Conservation (phyloP, 257 asterid genomes). For the Nicotiana knightiana region DNA sequence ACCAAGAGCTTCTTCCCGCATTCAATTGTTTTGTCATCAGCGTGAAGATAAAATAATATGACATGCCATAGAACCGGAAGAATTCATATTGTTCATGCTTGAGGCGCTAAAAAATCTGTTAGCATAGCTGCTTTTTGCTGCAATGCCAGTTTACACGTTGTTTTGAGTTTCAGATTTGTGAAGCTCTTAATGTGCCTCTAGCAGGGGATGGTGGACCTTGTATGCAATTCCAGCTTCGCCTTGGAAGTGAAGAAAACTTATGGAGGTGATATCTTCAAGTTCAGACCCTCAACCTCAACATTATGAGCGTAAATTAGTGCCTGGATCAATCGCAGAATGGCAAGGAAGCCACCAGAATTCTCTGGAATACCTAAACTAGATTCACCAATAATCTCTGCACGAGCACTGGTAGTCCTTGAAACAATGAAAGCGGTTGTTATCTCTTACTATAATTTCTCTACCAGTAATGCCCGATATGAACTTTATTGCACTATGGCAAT, state of each 20-base stretch:
- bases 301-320: neutral
- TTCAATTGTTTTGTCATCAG: neutral
- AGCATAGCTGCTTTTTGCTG: neutral
- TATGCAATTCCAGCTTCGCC: neutral
- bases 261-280: neutral
- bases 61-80: neutral
- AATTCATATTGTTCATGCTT: neutral
- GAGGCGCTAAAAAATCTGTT: neutral
- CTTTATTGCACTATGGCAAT: conserved; percentile 84
- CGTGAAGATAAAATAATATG: neutral
- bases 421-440: conserved; percentile 64
- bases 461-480: conserved; percentile 60
- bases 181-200: neutral
- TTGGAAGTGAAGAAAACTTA: neutral
- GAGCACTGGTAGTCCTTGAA: conserved; percentile 61
- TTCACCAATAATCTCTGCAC: conserved; percentile 82
- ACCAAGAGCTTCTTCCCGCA: neutral
- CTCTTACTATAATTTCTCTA: conserved; percentile 73
- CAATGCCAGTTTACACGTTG: neutral
- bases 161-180: neutral
- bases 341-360: neutral
- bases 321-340: neutral
- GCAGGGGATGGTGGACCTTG: neutral
- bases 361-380: neutral
- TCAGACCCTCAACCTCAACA: neutral